A percentile compares a stretch with the other conserved stretches of the same genome.
Evolutionary conservation across 2,329 filamentous ascomycete species (phyloP).

Genomic region (Xylaria sp.): DNA sequence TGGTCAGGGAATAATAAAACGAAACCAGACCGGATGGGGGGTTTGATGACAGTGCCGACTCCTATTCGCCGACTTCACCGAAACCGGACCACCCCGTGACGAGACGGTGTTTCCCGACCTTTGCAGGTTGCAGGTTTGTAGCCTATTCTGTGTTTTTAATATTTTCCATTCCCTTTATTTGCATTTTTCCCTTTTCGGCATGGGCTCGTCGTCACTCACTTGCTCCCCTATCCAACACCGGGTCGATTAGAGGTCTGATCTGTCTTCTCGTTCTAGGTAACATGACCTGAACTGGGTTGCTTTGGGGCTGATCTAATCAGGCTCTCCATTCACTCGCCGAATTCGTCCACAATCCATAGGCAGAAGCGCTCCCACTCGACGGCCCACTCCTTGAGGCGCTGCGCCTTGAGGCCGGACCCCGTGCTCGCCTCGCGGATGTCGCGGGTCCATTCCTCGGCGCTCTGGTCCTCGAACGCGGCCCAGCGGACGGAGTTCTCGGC

Average conservation of each 20-base stretch:
- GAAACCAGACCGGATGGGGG: too few species aligned
- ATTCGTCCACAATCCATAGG: conserved; percentile 87
- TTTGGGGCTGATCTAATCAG: too few species aligned
- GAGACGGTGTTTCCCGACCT: neutral
- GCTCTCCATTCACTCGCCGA: conserved; percentile 52
- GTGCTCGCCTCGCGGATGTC: conserved; percentile 79
- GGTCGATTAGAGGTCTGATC: neutral
- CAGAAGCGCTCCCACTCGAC: conserved; percentile 90
- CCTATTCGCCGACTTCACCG: conserved; percentile 27
- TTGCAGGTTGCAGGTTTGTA: neutral
- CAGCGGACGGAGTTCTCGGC: conserved; percentile 94
- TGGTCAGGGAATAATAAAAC: neutral
- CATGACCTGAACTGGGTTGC: neutral
- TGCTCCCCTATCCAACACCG: too few species aligned
- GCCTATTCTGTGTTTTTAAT: conserved; percentile 1
- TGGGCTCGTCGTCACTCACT: too few species aligned
- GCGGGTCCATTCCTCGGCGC: conserved; percentile 73
- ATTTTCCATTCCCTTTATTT: neutral
- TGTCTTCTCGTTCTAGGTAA: neutral
- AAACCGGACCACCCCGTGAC: conserved; percentile 16
- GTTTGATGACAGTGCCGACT: neutral
- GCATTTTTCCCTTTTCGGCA: neutral
- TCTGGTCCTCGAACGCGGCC: conserved; percentile 88
- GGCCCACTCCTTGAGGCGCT: conserved; percentile 81
- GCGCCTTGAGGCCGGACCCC: conserved; percentile 76